These are phyloP conservation scores for Persicaria tinctoria DNA, from an alignment of 148 eudicot genomes.

Conservation along the genomic window DNA sequence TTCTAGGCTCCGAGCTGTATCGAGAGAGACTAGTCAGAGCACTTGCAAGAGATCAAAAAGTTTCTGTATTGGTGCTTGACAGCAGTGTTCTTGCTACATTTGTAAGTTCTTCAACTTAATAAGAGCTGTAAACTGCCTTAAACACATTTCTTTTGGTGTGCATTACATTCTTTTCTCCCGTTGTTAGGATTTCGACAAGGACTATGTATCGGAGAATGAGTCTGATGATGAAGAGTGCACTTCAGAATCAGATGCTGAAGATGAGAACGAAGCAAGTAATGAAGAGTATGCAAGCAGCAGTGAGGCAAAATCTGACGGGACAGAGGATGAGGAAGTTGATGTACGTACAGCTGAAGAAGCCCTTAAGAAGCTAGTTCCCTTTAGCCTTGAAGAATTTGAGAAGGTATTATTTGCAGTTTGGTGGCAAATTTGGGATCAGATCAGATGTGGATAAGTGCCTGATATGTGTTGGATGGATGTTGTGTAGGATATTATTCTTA, in stretches of 20 bases:
- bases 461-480: not conserved
- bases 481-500: not conserved
- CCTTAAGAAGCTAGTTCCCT: constrained; percentile 71
- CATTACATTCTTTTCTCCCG: constrained; percentile 5
- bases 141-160: not conserved
- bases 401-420: constrained; percentile 37
- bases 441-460: not conserved
- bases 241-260: constrained; percentile 77
- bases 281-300: constrained; percentile 71
- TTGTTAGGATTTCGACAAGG: constrained; percentile 70
- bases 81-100: constrained; percentile 85
- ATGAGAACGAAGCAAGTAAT: constrained; percentile 60
- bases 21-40: constrained; percentile 93
- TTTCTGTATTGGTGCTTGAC: constrained; percentile 85
- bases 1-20: constrained; percentile 88
- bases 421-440: not conserved
- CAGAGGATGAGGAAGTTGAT: constrained; percentile 64
- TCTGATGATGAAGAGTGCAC: constrained; percentile 74
- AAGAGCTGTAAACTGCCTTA: not conserved
- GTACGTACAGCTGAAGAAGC: constrained; percentile 63
- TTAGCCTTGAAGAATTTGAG: constrained; percentile 70
- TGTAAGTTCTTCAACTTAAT: constrained; percentile 37
- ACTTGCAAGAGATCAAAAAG: constrained; percentile 78
- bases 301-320: constrained; percentile 59
- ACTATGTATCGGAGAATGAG: constrained; percentile 63